Evolutionary conservation across 148 eudicot species (phyloP).

Genomic region (Chenopodium formosanum): DNA sequence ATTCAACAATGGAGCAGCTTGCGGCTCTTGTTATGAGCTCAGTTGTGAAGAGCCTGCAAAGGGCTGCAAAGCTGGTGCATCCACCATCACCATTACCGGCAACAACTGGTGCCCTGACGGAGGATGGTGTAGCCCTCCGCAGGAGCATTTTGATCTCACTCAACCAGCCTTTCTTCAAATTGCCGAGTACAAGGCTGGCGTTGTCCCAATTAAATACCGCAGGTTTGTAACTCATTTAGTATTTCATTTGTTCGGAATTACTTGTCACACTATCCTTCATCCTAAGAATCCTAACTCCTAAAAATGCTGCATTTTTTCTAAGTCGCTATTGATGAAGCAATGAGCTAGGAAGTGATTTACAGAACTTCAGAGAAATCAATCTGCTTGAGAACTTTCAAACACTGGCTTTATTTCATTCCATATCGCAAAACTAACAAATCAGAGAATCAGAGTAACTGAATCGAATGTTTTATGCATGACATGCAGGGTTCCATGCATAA

Average conservation of each 20-base stretch:
- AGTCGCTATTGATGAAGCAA: neutral
- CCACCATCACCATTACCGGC: constrained; percentile 52
- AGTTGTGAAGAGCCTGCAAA: constrained; percentile 35
- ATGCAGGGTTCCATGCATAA: constrained; percentile 66
- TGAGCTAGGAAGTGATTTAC: neutral
- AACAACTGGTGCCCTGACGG: constrained; percentile 69
- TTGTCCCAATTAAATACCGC: constrained; percentile 59
- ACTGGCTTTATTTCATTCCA: too few species aligned
- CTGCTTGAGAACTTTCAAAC: neutral
- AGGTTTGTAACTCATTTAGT: constrained; percentile 33
- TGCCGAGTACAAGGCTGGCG: constrained; percentile 54
- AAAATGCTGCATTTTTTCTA: neutral
- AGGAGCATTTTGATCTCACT: constrained; percentile 65
- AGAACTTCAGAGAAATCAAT: neutral
- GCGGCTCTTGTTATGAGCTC: constrained; percentile 70
- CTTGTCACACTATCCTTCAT: neutral
- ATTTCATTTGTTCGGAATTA: too few species aligned
- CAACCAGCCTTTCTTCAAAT: constrained; percentile 61
- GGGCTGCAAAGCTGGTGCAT: constrained; percentile 49
- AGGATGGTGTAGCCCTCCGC: constrained; percentile 71
- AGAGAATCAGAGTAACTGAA: neutral
- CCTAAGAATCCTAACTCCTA: neutral
- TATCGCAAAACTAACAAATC: too few species aligned
- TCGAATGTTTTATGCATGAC: neutral
- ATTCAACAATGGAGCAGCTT: constrained; percentile 61